These are phyloP conservation scores for Tetradesmus lagerheimii DNA, from an alignment of 139 green algal species.

Conservation along the genomic window DNA sequence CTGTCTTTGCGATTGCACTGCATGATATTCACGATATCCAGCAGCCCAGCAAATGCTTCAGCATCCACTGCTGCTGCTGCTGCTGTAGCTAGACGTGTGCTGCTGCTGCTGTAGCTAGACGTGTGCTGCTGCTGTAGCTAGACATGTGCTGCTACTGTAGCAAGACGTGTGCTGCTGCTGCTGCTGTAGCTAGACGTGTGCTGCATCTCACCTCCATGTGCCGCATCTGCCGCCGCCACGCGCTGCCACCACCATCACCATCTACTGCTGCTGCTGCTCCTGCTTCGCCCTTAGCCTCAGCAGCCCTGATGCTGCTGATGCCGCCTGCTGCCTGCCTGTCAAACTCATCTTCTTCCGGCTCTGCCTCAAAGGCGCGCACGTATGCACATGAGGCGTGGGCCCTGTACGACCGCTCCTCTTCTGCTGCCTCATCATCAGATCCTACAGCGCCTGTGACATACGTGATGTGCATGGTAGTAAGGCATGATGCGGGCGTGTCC, in stretches of 20 bases:
- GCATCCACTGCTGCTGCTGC: too few relatives aligned
- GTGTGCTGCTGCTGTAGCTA: too few relatives aligned
- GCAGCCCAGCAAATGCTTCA: too few relatives aligned
- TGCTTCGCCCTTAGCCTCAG: not conserved
- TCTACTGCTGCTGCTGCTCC: not conserved
- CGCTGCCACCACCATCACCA: not conserved
- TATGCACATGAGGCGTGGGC: conserved; percentile 14
- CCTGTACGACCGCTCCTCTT: not conserved
- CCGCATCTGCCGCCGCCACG: not conserved
- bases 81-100: too few relatives aligned
- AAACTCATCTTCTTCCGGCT: conserved; percentile 55
- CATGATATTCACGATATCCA: too few relatives aligned
- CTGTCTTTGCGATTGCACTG: too few relatives aligned
- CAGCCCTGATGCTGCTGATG: not conserved
- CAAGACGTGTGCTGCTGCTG: too few relatives aligned
- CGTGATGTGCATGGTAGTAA: too few relatives aligned
- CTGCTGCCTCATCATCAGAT: conserved; percentile 29
- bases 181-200: not conserved
- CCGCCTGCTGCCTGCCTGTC: conserved; percentile 45
- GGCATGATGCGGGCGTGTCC: too few relatives aligned
- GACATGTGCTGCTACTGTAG: too few relatives aligned
- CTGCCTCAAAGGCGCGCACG: conserved; percentile 47
- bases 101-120: too few relatives aligned
- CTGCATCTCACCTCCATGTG: not conserved
- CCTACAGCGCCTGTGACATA: not conserved